These are phyloP conservation scores for Bipolaris cookei DNA, from an alignment of 2,329 filamentous ascomycete genomes.

Conservation along the genomic window DNA sequence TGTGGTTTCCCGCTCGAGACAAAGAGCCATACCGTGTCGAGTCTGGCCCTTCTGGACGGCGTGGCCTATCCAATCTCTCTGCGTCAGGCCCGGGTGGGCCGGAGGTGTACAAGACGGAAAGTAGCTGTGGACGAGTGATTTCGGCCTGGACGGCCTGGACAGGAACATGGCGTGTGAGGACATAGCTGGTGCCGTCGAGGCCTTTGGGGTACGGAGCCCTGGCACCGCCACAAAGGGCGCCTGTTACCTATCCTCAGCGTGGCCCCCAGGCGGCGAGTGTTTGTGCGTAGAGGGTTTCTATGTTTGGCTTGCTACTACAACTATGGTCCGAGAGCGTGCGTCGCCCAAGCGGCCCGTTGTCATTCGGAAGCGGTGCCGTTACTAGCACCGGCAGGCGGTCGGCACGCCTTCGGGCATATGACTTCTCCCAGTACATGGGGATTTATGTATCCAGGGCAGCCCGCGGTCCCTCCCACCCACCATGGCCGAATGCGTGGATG, in stretches of 20 bases:
- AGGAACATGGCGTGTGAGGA: slow-evolving; percentile 28
- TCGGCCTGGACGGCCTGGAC: slow-evolving; percentile 28
- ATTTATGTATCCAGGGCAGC: background rate
- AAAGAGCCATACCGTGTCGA: slow-evolving; percentile 30
- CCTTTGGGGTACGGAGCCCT: slow-evolving; percentile 29
- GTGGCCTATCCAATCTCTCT: slow-evolving; percentile 33
- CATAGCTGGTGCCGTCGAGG: slow-evolving; percentile 27
- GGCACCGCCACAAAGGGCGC: slow-evolving; percentile 33
- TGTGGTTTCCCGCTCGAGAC: slow-evolving; percentile 32
- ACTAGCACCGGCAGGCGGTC: slow-evolving; percentile 19
- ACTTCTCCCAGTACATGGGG: slow-evolving; percentile 21
- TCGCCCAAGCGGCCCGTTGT: slow-evolving; percentile 16
- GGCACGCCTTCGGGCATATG: slow-evolving; percentile 18
- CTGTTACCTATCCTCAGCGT: slow-evolving; percentile 13
- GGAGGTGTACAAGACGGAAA: slow-evolving; percentile 28
- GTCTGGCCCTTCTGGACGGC: slow-evolving; percentile 27
- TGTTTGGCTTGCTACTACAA: slow-evolving; percentile 24
- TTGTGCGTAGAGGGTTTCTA: slow-evolving; percentile 21
- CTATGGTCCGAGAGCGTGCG: slow-evolving; percentile 27
- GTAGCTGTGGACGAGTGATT: slow-evolving; percentile 18
- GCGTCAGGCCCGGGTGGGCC: slow-evolving; percentile 23
- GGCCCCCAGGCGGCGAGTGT: slow-evolving; percentile 20
- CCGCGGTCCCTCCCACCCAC: slow-evolving; percentile 3
- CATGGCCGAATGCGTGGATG: slow-evolving; percentile 6
- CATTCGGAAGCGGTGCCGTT: slow-evolving; percentile 27